A percentile compares a stretch with the other conserved stretches of the same genome.
Conservation (phyloP, 2,329 filamentous ascomycete genomes). For the Pseudopyricularia cyperi region DNA sequence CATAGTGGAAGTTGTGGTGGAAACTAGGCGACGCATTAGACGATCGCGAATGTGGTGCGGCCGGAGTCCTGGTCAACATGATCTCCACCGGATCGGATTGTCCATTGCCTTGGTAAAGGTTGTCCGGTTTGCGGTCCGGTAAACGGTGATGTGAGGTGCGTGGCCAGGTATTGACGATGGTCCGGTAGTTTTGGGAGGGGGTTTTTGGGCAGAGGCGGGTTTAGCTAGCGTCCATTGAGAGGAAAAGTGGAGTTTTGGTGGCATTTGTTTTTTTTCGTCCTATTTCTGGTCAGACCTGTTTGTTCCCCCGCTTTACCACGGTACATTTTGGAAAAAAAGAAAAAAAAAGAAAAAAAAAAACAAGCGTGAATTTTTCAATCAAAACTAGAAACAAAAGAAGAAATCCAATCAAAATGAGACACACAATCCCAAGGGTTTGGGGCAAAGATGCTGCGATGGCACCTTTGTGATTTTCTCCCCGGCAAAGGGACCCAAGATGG, state of each 20-base stretch:
- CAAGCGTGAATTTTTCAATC: no score
- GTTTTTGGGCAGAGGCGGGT: no score
- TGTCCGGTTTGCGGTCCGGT: slow-evolving; percentile 10
- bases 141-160: neutral
- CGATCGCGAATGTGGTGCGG: slow-evolving; percentile 26
- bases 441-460: no score
- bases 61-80: slow-evolving; percentile 48
- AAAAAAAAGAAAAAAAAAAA: neutral
- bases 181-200: no score
- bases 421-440: no score
- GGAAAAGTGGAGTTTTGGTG: neutral
- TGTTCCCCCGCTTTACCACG: neutral
- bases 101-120: slow-evolving; percentile 13
- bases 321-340: neutral
- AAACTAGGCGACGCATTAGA: slow-evolving; percentile 39
- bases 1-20: slow-evolving; percentile 27
- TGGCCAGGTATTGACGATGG: no score
- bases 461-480: neutral
- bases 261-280: neutral
- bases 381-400: no score
- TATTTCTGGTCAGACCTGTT: neutral
- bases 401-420: no score
- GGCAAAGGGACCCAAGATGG: no score
- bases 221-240: no score
- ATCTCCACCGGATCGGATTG: slow-evolving; percentile 30